Evolutionary conservation across 1,284 basidiomycete species (phyloP).

Genomic region (Xerocomus minutiporus): DNA sequence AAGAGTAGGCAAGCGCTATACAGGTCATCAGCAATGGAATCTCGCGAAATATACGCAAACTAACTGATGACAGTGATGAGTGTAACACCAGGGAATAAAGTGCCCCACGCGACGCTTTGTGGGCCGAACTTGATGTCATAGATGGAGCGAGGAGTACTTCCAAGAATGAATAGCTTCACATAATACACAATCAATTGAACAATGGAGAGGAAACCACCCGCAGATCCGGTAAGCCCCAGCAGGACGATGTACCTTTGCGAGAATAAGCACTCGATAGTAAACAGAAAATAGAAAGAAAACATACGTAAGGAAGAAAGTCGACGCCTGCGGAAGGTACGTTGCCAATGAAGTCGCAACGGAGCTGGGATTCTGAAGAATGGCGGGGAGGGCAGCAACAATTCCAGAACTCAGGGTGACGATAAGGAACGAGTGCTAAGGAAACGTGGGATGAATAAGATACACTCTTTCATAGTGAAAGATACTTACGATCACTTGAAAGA

Average conservation of each 20-base stretch:
- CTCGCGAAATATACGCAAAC: conserved; percentile 26
- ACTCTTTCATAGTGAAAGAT: not conserved
- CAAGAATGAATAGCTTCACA: conserved; percentile 79
- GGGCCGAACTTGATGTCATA: conserved; percentile 74
- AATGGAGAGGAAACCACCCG: conserved; percentile 77
- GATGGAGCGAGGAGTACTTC: conserved; percentile 85
- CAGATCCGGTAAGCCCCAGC: conserved; percentile 72
- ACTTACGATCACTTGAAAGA: conserved; percentile 86
- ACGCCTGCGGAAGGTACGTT: conserved; percentile 73
- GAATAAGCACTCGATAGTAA: not conserved
- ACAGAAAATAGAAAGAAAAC: conserved; percentile 27
- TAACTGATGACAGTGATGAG: conserved; percentile 75
- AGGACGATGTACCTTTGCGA: conserved; percentile 53
- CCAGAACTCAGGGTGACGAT: conserved; percentile 82
- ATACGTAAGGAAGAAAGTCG: conserved; percentile 92
- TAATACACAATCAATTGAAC: conserved; percentile 78
- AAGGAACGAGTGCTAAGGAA: conserved; percentile 76
- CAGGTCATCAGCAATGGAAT: conserved; percentile 9
- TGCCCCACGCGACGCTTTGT: conserved; percentile 76
- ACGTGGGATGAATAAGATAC: not conserved
- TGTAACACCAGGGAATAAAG: conserved; percentile 73
- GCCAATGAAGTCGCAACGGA: conserved; percentile 68
- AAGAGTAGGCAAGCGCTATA: conserved; percentile 71
- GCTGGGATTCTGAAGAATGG: conserved; percentile 58
- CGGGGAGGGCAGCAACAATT: conserved; percentile 64